phyloP scores from a whole-genome alignment of 768 basidiomycete genomes.

The Aureoboletus auriporus region DNA sequence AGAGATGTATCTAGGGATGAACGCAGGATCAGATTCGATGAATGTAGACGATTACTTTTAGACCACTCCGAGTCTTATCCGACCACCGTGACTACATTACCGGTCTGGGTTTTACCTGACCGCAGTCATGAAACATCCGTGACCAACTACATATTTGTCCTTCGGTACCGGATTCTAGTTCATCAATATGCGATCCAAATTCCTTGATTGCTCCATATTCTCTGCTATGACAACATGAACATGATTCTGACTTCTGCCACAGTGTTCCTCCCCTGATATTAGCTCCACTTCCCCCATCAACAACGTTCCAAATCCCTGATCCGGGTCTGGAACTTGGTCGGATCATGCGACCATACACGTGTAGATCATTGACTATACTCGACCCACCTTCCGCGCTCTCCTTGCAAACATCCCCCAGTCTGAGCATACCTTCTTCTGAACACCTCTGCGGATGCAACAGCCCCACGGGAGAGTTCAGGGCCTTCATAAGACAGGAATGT shows the following conservation, averaged over 20 bases:
- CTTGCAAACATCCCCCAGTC: slow-evolving; percentile 78
- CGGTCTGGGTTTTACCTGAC: too few relatives aligned
- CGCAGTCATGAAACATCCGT: too few relatives aligned
- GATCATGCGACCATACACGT: slow-evolving; percentile 96
- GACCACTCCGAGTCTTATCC: too few relatives aligned
- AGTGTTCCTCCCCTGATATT: slow-evolving; percentile 95
- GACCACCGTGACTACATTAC: too few relatives aligned
- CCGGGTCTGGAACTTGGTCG: slow-evolving; percentile 98
- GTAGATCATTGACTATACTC: slow-evolving; percentile 92
- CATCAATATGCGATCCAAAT: too few relatives aligned
- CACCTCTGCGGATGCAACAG: slow-evolving; percentile 90
- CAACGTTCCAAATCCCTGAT: slow-evolving; percentile 93
- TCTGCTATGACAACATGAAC: not conserved
- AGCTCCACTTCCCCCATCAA: slow-evolving; percentile 99
- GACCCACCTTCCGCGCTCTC: slow-evolving; percentile 73
- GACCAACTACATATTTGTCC: too few relatives aligned
- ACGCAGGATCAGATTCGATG: too few relatives aligned
- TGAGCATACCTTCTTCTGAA: slow-evolving; percentile 94
- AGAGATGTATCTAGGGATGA: too few relatives aligned
- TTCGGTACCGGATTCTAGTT: too few relatives aligned
- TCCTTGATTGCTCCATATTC: too few relatives aligned
- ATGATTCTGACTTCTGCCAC: slow-evolving; percentile 87
- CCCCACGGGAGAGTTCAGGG: slow-evolving; percentile 87
- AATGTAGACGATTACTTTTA: too few relatives aligned
- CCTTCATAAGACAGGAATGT: slow-evolving; percentile 99